phyloP scores from a whole-genome alignment of 768 basidiomycete genomes.

The Brasilioporus rufonigricans region DNA sequence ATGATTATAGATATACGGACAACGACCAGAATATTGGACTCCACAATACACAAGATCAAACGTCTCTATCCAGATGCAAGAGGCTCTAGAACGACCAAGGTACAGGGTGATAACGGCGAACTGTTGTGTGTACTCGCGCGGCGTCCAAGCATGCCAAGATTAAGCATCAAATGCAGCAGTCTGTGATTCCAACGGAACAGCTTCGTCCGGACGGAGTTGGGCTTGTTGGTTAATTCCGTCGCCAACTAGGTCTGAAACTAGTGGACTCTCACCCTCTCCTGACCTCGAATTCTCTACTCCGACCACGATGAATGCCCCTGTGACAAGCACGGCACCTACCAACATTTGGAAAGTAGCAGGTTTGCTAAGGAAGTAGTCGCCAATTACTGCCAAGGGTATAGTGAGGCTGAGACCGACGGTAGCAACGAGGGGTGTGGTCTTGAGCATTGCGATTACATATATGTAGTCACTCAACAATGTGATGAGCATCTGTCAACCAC shows the following conservation, averaged over 20 bases:
- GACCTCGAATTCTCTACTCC: constrained; percentile 54
- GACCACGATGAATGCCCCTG: constrained; percentile 73
- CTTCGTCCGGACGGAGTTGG: constrained; percentile 6
- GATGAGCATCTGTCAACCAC: constrained; percentile 64
- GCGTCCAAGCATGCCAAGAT: neutral
- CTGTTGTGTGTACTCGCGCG: neutral
- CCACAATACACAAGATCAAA: neutral
- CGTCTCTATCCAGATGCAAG: too few relatives aligned
- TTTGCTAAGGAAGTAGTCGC: constrained; percentile 67
- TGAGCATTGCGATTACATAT: constrained; percentile 90
- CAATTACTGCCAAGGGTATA: constrained; percentile 86
- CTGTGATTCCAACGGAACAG: constrained; percentile 8
- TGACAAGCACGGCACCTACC: constrained; percentile 72
- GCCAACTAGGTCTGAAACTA: neutral
- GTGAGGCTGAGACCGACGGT: constrained; percentile 92
- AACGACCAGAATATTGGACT: neutral
- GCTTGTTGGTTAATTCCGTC: constrained; percentile 3
- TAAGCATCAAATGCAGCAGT: neutral
- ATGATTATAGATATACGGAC: too few relatives aligned
- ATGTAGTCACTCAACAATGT: constrained; percentile 83
- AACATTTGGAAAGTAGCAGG: constrained; percentile 59
- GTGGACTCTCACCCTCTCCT: constrained; percentile 29
- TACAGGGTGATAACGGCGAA: neutral
- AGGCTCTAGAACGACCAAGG: neutral
- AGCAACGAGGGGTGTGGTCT: constrained; percentile 91